These are phyloP conservation scores for Mycena pura DNA, from an alignment of 768 basidiomycete species.

Conservation along the genomic window DNA sequence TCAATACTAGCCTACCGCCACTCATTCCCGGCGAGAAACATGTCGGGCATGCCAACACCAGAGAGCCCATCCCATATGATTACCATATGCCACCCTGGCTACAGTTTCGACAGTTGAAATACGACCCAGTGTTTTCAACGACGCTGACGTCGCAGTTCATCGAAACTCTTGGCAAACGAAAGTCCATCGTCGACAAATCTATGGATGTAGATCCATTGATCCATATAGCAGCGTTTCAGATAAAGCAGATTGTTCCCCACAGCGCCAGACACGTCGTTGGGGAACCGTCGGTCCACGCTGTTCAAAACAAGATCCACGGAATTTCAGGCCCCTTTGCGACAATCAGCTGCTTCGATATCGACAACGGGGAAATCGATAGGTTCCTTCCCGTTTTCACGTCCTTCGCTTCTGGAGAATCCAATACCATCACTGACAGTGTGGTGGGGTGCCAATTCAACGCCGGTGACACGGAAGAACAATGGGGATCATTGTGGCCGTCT, in stretches of 20 bases:
- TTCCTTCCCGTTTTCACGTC: neutral
- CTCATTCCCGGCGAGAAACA: neutral
- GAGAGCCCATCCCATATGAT: constrained; percentile 5
- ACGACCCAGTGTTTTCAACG: neutral
- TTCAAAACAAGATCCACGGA: neutral
- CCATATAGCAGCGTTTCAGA: neutral
- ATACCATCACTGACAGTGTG: neutral
- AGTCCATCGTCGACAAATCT: neutral
- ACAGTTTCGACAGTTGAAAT: neutral
- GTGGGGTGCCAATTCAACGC: neutral
- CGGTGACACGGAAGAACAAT: neutral
- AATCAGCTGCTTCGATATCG: constrained; percentile 10
- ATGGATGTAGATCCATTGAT: neutral
- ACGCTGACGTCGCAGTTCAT: neutral
- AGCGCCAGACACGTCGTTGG: neutral
- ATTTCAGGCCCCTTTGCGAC: constrained; percentile 4
- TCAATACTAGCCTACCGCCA: neutral
- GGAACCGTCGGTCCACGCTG: neutral
- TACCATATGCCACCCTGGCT: constrained; percentile 14
- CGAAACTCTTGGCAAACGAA: neutral
- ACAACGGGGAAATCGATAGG: neutral
- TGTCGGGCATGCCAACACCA: neutral
- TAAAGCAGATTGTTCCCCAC: neutral
- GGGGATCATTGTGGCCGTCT: neutral
- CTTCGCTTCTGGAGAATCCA: neutral